Base-by-base conservation (phyloP, 192 early-diverging fungal genomes). In the Coemansia sp. region DNA sequence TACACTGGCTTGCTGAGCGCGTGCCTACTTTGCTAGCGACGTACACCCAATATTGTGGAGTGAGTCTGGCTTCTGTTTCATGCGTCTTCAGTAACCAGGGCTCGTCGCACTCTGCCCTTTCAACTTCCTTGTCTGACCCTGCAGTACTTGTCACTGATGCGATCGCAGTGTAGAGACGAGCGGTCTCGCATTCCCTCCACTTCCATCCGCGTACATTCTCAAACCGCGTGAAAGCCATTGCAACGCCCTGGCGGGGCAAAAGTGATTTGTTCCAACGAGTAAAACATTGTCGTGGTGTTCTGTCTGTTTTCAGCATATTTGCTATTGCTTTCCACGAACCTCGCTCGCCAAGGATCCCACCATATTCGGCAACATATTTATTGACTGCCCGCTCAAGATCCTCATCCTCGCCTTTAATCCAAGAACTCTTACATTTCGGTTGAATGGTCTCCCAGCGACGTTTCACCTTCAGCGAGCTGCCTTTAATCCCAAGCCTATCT, bases 1-100 rank as follows among this genome's bases (percentile, higher is more conserved):
- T 38, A 59, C 79, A 82, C 43, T 82, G 79, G n/a, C 53, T 13
- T 2, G 79, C 46, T 19, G 79, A 76, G 41, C 79, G 62, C 40
- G 79, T 76, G 22, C 63, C 63, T 14, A 82, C 79, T 0, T 56
- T 61, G 63, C 74, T 68, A 19, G 79, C 70, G 37, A 76, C 40
- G 39, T 64, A 70, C 17, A 38, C 40, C 79, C 79, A 82, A 51
- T 61, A 82, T 37, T 68, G 53, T n/a, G 67, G 62, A 22, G 32
- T 39, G n/a, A 58, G 40, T 39, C 46, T 53, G 22, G 19, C 22
- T 13, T 54, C 46, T 37, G 62, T 5, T 49, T 75, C 49, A 6
- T 12, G 42, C 4, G 11, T 6, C 7, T 63, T 40, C 17, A 82
- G 53, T 6, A 82, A 68, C 79, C 79, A 82, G 5, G 79, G 79